Percentiles rank a stretch among this genome's conserved stretches.
Conservation (phyloP, 805 yeast species). For the Myxozyma lipomycoides region DNA sequence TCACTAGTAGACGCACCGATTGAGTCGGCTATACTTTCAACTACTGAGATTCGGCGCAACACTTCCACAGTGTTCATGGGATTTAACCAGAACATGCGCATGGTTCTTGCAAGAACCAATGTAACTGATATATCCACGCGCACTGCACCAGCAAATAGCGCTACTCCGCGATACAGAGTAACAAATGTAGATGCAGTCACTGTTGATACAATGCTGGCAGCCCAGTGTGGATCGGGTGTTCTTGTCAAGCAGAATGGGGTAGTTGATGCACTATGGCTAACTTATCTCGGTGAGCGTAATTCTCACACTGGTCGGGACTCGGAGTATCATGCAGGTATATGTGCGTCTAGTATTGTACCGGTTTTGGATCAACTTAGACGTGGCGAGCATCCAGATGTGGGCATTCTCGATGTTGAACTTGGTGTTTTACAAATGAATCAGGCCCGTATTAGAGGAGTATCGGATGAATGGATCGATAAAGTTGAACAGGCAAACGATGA, state of each 20-base stretch:
- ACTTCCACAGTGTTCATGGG: slow-evolving; percentile 77
- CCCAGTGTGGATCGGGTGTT: slow-evolving; percentile 76
- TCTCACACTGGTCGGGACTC: slow-evolving; percentile 53
- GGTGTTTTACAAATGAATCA: slow-evolving; percentile 61
- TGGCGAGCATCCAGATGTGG: slow-evolving; percentile 50
- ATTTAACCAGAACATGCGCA: slow-evolving; percentile 62
- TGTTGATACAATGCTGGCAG: slow-evolving; percentile 66
- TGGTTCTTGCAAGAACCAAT: slow-evolving; percentile 68
- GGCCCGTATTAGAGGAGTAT: slow-evolving; percentile 83
- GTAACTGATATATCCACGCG: slow-evolving; percentile 74
- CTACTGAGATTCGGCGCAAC: slow-evolving; percentile 62
- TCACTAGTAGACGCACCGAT: slow-evolving; percentile 65
- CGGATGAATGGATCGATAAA: slow-evolving; percentile 72
- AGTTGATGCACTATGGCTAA: slow-evolving; percentile 79
- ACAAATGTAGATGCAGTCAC: slow-evolving; percentile 74
- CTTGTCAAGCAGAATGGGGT: slow-evolving; percentile 73
- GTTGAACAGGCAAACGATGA: slow-evolving; percentile 62
- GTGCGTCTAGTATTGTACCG: slow-evolving; percentile 58
- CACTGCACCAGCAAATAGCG: slow-evolving; percentile 63
- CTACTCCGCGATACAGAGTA: slow-evolving; percentile 78
- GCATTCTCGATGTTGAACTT: slow-evolving; percentile 77
- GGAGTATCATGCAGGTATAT: slow-evolving; percentile 69
- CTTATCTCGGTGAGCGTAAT: slow-evolving; percentile 71
- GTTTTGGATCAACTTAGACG: slow-evolving; percentile 53
- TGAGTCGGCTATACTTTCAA: slow-evolving; percentile 59